phyloP scores from a whole-genome alignment of 2,329 filamentous ascomycete species.

The Alternaria solani region DNA sequence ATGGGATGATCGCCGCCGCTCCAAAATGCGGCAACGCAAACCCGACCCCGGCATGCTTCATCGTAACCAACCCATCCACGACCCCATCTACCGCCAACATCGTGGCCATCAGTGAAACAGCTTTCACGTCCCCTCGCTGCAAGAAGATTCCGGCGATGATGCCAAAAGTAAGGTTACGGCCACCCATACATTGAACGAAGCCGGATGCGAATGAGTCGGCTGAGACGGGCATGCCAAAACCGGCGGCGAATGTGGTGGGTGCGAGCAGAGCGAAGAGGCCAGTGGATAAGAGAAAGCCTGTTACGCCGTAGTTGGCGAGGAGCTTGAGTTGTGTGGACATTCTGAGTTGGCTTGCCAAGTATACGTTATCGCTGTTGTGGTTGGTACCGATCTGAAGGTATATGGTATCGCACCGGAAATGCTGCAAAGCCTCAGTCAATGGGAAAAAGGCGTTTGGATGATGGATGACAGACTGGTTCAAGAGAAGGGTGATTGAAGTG shows the following conservation, averaged over 20 bases:
- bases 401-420: neutral
- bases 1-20: conserved; percentile 22
- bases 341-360: neutral
- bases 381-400: neutral
- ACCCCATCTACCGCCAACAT: conserved; percentile 22
- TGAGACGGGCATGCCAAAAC: conserved; percentile 23
- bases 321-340: conserved; percentile 18
- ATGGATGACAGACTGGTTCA: neutral
- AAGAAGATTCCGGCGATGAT: conserved; percentile 21
- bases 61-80: conserved; percentile 22
- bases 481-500: neutral
- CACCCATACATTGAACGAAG: conserved; percentile 29
- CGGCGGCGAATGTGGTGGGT: conserved; percentile 21
- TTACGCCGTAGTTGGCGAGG: conserved; percentile 21
- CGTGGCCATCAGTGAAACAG: conserved; percentile 20
- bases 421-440: neutral
- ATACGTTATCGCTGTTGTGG: neutral
- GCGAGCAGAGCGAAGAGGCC: conserved; percentile 17
- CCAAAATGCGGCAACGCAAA: conserved; percentile 22
- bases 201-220: conserved; percentile 23
- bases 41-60: conserved; percentile 15
- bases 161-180: conserved; percentile 25
- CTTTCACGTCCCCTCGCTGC: conserved; percentile 8
- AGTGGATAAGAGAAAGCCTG: conserved; percentile 21
- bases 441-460: too few relatives aligned